Conservation (phyloP, 257 asterid genomes). For the Rhazya stricta region DNA sequence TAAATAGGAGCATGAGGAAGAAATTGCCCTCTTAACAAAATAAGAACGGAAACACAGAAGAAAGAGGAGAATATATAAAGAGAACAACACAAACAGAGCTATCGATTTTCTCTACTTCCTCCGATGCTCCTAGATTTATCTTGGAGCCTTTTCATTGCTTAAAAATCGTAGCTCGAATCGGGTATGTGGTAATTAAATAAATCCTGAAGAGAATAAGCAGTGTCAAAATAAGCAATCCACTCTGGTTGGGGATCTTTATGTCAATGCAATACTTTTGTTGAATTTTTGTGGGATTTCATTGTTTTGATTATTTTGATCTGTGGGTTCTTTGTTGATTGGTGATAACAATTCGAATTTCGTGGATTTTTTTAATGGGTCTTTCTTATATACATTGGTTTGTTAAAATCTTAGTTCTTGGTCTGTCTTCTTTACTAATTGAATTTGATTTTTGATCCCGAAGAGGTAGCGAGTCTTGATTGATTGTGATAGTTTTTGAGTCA, state of each 20-base stretch:
- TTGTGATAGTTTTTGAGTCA: constrained; percentile 17
- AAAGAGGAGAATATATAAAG: constrained; percentile 12
- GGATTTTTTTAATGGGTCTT: constrained; percentile 21
- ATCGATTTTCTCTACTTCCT: constrained; percentile 42
- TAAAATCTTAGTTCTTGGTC: constrained; percentile 31
- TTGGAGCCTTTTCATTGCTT: constrained; percentile 41
- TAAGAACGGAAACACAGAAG: constrained; percentile 25
- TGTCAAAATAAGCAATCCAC: background rate
- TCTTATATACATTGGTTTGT: constrained; percentile 36
- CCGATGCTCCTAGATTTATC: constrained; percentile 58
- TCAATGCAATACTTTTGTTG: constrained; percentile 19
- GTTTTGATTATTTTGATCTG: constrained; percentile 37
- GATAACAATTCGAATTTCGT: constrained; percentile 22
- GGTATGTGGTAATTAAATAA: constrained; percentile 56
- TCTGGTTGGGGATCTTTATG: constrained; percentile 8
- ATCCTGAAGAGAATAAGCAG: background rate
- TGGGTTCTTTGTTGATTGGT: constrained; percentile 29
- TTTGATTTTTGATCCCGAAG: constrained; percentile 21
- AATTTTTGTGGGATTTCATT: constrained; percentile 20
- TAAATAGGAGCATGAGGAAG: background rate
- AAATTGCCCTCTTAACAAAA: constrained; percentile 11
- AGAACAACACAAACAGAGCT: constrained; percentile 31
- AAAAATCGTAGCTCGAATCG: constrained; percentile 42
- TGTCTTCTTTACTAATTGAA: constrained; percentile 21
- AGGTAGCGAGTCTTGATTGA: constrained; percentile 28